A percentile compares a stretch with the other conserved stretches of the same genome.
Conservation (phyloP, 2,329 filamentous ascomycete genomes). For the Penicillium sp. region DNA sequence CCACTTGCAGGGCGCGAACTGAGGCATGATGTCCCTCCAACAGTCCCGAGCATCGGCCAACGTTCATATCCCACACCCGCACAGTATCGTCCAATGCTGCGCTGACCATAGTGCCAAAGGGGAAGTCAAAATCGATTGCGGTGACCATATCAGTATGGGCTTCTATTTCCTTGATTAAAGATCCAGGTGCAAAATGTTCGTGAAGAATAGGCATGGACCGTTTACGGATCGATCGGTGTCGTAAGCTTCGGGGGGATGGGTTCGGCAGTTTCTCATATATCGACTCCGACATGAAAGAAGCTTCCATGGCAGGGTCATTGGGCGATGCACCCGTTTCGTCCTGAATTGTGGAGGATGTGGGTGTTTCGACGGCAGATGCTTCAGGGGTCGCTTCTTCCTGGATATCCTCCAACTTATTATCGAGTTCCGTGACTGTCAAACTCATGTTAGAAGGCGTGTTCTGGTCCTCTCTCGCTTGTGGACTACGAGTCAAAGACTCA, state of each 20-base stretch:
- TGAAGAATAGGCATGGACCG: slow-evolving; percentile 90
- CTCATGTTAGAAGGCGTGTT: slow-evolving; percentile 5
- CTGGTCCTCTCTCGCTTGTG: neutral
- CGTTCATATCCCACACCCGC: slow-evolving; percentile 93
- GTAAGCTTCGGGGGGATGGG: slow-evolving; percentile 60
- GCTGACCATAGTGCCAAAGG: slow-evolving; percentile 92
- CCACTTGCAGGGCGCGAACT: slow-evolving; percentile 86
- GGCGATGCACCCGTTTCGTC: slow-evolving; percentile 55
- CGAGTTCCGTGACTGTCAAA: slow-evolving; percentile 55
- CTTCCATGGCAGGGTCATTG: slow-evolving; percentile 54
- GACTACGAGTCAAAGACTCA: slow-evolving; percentile 1
- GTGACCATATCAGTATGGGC: slow-evolving; percentile 88
- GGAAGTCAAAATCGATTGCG: slow-evolving; percentile 93
- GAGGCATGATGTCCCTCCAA: slow-evolving; percentile 95
- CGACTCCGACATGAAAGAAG: slow-evolving; percentile 93
- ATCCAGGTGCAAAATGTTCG: slow-evolving; percentile 90
- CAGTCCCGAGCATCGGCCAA: slow-evolving; percentile 85
- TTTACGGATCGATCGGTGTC: slow-evolving; percentile 52
- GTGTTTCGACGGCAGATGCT: slow-evolving; percentile 37
- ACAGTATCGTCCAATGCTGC: slow-evolving; percentile 92
- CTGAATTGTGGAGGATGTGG: slow-evolving; percentile 38
- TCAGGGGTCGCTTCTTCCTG: slow-evolving; percentile 51
- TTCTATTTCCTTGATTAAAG: slow-evolving; percentile 81
- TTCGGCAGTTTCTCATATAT: slow-evolving; percentile 89
- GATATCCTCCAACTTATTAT: slow-evolving; percentile 64